Base-by-base conservation (phyloP, 331 rosid genomes). In the Cucumis variabilis region DNA sequence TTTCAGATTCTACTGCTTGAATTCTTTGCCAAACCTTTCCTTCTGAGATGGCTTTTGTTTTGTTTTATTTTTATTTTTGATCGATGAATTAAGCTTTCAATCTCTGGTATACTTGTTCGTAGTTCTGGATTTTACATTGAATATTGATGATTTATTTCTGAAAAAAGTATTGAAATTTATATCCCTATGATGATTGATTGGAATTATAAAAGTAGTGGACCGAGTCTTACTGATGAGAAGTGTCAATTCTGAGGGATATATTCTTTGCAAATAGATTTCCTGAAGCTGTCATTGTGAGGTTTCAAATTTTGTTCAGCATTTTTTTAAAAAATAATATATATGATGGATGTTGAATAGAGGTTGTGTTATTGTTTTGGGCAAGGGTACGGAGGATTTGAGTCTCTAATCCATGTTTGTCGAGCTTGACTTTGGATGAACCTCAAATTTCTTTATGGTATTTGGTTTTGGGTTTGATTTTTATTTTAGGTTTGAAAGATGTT, bases 111-210 rank as follows among this genome's bases (percentile, higher is more conserved):
- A 27, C 1, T 27, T 69, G 74, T 69, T 27, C 74, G 27, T 68
- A 5, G 20, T 68, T 68, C 41, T 24, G 19, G 37, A 13, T 68
- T 68, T 68, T 68, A 65, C 70, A 11, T 65, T n/a, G 7, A 23
- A 23, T 65, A 10, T 23, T 5, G 3, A 11, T 65, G 70, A 65
- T 63, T 9, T 24, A 23, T 63, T 19, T 60, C 10, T 63, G 27
- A 60, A 19, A 60, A 60, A 5, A 44, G n/a, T 60, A 21, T 19
- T 67, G 37, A 27, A 14, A 3, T 69, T 27, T 69, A 69, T 75
- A 21, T 89, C 90, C 88, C 90, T 25, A 53, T 86, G 90, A 89
- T 30, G 90, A 80, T 65, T 80, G 81, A 85, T 58, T 37, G 8
- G 13, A 5, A 41, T 23, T 48, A 60, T 25, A 67, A 88, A 85